A percentile compares a stretch with the other conserved stretches of the same genome.
Evolutionary conservation across 495 filamentous ascomycete species (phyloP).

Genomic region (Talaromyces nanjingensis): DNA sequence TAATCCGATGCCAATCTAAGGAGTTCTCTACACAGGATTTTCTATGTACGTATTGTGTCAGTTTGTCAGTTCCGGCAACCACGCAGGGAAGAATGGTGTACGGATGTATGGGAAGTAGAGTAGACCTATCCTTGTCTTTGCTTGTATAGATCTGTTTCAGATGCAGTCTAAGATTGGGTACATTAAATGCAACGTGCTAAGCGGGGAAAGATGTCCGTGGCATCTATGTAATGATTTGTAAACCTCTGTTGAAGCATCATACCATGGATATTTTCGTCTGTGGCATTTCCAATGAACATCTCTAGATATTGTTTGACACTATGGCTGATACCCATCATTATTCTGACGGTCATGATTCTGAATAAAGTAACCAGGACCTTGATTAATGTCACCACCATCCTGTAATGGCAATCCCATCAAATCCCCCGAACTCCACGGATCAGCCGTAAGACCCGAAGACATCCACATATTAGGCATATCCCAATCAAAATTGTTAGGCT

Average conservation of each 20-base stretch:
- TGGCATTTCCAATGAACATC: neutral
- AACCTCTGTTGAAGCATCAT: neutral
- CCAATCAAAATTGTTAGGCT: neutral
- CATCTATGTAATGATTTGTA: neutral
- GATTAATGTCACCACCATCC: neutral
- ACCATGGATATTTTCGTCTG: conserved; percentile 1
- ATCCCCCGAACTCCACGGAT: neutral
- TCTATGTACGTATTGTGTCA: too few relatives aligned
- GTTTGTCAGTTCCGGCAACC: too few relatives aligned
- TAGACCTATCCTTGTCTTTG: neutral
- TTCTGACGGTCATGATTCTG: neutral
- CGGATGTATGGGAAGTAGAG: too few relatives aligned
- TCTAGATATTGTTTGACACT: neutral
- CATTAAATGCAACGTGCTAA: neutral
- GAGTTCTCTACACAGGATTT: too few relatives aligned
- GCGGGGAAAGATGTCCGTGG: neutral
- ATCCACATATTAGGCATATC: conserved; percentile 1
- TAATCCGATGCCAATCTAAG: too few relatives aligned
- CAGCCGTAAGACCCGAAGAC: neutral
- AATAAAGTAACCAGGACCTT: neutral
- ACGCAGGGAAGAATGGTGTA: too few relatives aligned
- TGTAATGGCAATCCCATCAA: neutral
- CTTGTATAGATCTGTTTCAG: neutral
- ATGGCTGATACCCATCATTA: neutral
- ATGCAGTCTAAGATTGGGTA: neutral